phyloP scores from a whole-genome alignment of 163 green algal genomes.

The Trebouxia gelatinosa region DNA sequence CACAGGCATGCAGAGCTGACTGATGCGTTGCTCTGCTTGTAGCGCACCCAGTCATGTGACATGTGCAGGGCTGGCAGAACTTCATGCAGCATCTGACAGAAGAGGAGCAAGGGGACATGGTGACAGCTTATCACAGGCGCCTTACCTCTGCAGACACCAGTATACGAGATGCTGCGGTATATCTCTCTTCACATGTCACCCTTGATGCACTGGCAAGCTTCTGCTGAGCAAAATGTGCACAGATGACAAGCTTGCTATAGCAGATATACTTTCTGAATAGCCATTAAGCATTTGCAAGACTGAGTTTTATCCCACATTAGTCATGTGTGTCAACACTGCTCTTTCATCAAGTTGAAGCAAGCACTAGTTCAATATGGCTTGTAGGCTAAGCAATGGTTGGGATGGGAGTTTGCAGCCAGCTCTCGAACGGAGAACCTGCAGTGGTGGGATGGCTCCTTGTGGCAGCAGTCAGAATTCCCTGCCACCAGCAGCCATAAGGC shows the following conservation, averaged over 20 bases:
- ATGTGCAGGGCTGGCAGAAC: conserved; percentile 35
- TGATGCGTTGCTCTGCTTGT: background rate
- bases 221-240: conserved; percentile 27
- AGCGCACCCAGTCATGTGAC: background rate
- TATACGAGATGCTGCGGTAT: conserved; percentile 13
- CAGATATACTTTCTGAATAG: no score
- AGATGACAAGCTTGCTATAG: conserved; percentile 44
- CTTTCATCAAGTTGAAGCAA: no score
- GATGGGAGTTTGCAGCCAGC: conserved; percentile 29
- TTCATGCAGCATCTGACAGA: conserved; percentile 42
- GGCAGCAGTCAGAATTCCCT: conserved; percentile 19
- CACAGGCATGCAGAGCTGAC: background rate
- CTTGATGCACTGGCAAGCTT: background rate
- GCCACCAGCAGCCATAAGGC: background rate
- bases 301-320: no score
- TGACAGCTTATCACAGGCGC: conserved; percentile 51
- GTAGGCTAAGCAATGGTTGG: background rate
- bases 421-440: conserved; percentile 38
- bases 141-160: conserved; percentile 38
- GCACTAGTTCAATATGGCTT: no score
- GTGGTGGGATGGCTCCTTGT: conserved; percentile 46
- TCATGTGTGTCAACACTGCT: no score
- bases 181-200: background rate
- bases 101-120: conserved; percentile 36
- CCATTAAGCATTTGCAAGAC: no score